phyloP scores from a whole-genome alignment of 1,284 basidiomycete genomes.

The Taiwanofungus camphoratus region DNA sequence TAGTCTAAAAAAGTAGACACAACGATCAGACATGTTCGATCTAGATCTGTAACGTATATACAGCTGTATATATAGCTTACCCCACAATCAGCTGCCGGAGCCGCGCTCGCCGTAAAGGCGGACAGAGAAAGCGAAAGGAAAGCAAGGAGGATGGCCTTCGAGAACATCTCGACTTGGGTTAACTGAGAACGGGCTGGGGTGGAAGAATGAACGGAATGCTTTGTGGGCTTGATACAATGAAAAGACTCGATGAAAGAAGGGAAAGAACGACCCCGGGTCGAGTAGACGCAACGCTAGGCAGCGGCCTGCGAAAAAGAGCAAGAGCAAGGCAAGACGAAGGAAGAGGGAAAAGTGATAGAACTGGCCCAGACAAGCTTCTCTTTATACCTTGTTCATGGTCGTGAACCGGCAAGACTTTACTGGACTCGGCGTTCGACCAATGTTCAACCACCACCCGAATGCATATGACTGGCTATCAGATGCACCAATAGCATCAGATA shows the following conservation, averaged over 20 bases:
- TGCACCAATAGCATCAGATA: too few species aligned
- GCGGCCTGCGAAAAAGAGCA: slow-evolving; percentile 22
- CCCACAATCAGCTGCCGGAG: slow-evolving; percentile 11
- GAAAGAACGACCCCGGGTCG: slow-evolving; percentile 32
- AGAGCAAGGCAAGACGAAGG: slow-evolving; percentile 13
- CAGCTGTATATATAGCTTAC: too few species aligned
- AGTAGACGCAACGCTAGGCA: slow-evolving; percentile 26
- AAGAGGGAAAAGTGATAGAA: background rate
- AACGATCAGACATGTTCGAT: background rate
- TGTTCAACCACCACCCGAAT: too few species aligned
- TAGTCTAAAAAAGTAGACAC: background rate
- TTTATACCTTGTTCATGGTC: too few species aligned
- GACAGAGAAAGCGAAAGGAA: slow-evolving; percentile 26
- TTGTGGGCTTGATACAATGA: slow-evolving; percentile 19
- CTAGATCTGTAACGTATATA: background rate
- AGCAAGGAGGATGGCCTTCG: slow-evolving; percentile 25
- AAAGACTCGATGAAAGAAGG: slow-evolving; percentile 12
- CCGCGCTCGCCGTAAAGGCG: slow-evolving; percentile 11
- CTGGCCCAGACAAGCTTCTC: too few species aligned
- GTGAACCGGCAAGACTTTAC: too few species aligned
- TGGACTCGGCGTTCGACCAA: too few species aligned
- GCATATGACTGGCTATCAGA: too few species aligned
- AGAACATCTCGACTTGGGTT: slow-evolving; percentile 26
- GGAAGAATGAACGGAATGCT: slow-evolving; percentile 23
- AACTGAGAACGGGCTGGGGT: slow-evolving; percentile 17